Evolutionary conservation across 1,284 basidiomycete genomes (phyloP).

Genomic region (Ustilago curta): DNA sequence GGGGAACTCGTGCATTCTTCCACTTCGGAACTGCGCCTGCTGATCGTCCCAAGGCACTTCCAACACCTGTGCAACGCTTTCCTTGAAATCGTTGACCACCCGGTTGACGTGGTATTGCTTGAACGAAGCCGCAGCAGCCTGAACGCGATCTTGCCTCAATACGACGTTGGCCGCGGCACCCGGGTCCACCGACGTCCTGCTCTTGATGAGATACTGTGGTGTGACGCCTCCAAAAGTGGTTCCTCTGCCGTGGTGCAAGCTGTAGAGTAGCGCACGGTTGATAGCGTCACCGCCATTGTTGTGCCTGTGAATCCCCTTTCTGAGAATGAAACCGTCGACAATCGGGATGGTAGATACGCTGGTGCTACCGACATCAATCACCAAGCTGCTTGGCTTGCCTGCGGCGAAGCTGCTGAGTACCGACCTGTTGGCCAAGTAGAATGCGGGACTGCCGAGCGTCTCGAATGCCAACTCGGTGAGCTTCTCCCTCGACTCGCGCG

Average conservation of each 20-base stretch:
- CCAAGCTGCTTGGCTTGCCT: conserved; percentile 93
- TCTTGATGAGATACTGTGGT: conserved; percentile 84
- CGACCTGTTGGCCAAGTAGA: conserved; percentile 96
- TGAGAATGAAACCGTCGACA: conserved; percentile 95
- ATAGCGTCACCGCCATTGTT: conserved; percentile 60
- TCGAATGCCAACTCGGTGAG: conserved; percentile 98
- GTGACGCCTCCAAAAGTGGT: conserved; percentile 47
- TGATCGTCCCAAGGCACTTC: conserved; percentile 90
- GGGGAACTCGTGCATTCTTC: conserved; percentile 86
- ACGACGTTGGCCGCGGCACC: conserved; percentile 74
- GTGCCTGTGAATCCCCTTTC: conserved; percentile 78
- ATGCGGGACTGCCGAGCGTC: conserved; percentile 91
- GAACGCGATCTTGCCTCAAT: conserved; percentile 62
- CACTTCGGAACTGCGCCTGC: conserved; percentile 67
- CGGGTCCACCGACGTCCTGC: conserved; percentile 77
- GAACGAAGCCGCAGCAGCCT: conserved; percentile 79
- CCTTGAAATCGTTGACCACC: conserved; percentile 94
- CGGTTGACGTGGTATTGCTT: conserved; percentile 82
- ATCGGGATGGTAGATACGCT: conserved; percentile 92
- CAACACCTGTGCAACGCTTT: conserved; percentile 84
- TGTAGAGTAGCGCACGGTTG: conserved; percentile 50
- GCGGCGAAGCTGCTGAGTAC: conserved; percentile 97
- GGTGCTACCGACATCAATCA: conserved; percentile 91
- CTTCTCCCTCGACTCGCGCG: conserved; percentile 84
- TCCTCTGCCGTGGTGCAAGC: conserved; percentile 49